Evolutionary conservation across 352 stramenopile genomes (phyloP).

Genomic region (Phytophthora cactorum): DNA sequence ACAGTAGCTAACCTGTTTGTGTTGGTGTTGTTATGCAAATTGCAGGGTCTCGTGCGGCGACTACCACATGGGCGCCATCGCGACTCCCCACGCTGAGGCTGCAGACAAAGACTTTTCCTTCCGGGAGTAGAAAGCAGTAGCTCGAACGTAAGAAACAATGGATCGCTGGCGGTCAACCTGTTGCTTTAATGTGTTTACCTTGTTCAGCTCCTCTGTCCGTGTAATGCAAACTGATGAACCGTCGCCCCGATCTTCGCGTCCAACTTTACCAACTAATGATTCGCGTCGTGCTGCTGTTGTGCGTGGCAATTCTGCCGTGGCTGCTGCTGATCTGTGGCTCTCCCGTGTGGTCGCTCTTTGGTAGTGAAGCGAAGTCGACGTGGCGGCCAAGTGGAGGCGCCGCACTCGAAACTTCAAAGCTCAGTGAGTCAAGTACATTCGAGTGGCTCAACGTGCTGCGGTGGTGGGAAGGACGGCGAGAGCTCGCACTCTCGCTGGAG

Average conservation of each 20-base stretch:
- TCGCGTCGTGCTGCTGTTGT: conserved; percentile 21
- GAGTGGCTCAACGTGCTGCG: conserved; percentile 20
- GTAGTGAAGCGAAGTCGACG: background rate
- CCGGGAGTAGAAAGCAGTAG: conserved; percentile 44
- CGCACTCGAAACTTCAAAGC: background rate
- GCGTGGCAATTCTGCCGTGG: conserved; percentile 23
- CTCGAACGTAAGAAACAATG: conserved; percentile 28
- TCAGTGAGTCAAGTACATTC: conserved; percentile 15
- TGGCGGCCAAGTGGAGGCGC: background rate
- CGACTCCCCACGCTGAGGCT: conserved; percentile 66
- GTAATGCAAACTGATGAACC: conserved; percentile 3
- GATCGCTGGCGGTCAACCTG: conserved; percentile 8
- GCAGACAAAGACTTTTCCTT: conserved; percentile 88
- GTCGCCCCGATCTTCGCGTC: conserved; percentile 29
- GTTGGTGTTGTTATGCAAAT: background rate
- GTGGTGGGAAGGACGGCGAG: conserved; percentile 27
- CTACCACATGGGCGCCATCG: conserved; percentile 88
- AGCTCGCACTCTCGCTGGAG: conserved; percentile 21
- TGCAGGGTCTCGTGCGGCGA: conserved; percentile 82
- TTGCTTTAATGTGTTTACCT: conserved; percentile 10
- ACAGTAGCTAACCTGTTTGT: conserved; percentile 18
- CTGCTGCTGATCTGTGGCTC: conserved; percentile 22
- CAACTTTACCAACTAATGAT: conserved; percentile 26
- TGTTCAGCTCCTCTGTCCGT: background rate
- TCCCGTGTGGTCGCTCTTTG: conserved; percentile 1